phyloP scores from a whole-genome alignment of 192 early-diverging fungal genomes.

The Tieghemiomyces parasiticus region DNA sequence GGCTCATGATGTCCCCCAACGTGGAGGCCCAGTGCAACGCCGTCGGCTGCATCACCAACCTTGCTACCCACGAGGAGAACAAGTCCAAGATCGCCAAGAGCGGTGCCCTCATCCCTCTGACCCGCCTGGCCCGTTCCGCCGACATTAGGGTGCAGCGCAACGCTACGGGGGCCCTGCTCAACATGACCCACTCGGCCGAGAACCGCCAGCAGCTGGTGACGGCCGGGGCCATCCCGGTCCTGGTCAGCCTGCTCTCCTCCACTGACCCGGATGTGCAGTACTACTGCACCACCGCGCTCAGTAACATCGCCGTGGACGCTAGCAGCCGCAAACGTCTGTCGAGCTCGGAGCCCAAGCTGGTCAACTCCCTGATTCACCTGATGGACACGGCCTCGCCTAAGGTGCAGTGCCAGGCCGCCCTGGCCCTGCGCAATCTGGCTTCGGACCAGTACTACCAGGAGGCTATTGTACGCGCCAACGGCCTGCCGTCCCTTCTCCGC shows the following conservation, averaged over 20 bases:
- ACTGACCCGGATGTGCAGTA: slow-evolving; percentile 78
- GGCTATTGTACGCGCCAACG: slow-evolving; percentile 62
- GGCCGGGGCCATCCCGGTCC: slow-evolving; percentile 66
- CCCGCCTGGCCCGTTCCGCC: slow-evolving; percentile 55
- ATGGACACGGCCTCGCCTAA: slow-evolving; percentile 64
- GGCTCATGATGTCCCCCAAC: slow-evolving; percentile 71
- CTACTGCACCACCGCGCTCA: slow-evolving; percentile 77
- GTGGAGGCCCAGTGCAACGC: slow-evolving; percentile 89
- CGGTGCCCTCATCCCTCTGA: slow-evolving; percentile 57
- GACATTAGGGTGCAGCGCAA: slow-evolving; percentile 81
- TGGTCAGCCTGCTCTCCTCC: slow-evolving; percentile 57
- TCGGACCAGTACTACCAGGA: slow-evolving; percentile 67
- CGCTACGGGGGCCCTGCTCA: slow-evolving; percentile 78
- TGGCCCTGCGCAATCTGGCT: slow-evolving; percentile 76
- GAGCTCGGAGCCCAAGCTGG: slow-evolving; percentile 53
- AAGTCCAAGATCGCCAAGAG: slow-evolving; percentile 79
- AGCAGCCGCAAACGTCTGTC: slow-evolving; percentile 47
- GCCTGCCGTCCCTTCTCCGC: slow-evolving; percentile 52
- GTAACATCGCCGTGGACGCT: slow-evolving; percentile 77
- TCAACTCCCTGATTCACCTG: slow-evolving; percentile 59
- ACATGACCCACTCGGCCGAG: slow-evolving; percentile 83
- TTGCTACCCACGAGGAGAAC: slow-evolving; percentile 76
- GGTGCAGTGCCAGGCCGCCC: slow-evolving; percentile 76
- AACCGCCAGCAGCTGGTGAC: slow-evolving; percentile 71
- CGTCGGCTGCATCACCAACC: slow-evolving; percentile 86